Conservation (phyloP, 1,284 basidiomycete genomes). For the Boletus sp. region DNA sequence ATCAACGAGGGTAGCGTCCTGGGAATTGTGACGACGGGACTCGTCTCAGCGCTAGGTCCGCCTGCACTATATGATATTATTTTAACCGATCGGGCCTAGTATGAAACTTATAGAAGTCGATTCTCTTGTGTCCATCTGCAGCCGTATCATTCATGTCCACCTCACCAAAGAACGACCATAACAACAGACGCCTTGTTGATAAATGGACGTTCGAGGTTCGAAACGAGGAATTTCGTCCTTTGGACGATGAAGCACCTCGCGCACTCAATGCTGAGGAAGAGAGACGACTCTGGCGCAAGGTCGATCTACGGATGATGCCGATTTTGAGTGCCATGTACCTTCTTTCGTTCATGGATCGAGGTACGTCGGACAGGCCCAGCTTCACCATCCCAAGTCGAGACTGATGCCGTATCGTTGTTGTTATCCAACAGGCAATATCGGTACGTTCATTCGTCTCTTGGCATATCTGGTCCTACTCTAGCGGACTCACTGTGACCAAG, state of each 20-base stretch:
- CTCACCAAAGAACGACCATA: no score
- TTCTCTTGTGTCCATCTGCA: background rate
- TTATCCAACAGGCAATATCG: constrained; percentile 49
- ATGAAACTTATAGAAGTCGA: background rate
- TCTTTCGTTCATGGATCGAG: constrained; percentile 62
- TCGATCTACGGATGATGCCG: constrained; percentile 61
- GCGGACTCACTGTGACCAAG: constrained; percentile 30
- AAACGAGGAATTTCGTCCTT: background rate
- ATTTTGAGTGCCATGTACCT: constrained; percentile 64
- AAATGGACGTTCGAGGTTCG: background rate
- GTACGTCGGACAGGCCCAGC: constrained; percentile 30
- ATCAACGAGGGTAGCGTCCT: background rate
- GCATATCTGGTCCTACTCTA: background rate
- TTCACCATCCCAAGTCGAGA: background rate
- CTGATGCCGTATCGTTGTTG: background rate
- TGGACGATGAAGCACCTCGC: constrained; percentile 2
- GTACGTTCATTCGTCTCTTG: constrained; percentile 28
- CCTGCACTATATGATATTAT: no score
- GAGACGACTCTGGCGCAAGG: constrained; percentile 56
- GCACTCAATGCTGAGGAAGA: constrained; percentile 42
- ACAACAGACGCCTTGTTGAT: no score
- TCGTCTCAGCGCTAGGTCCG: background rate
- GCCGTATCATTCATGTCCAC: no score
- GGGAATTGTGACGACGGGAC: background rate
- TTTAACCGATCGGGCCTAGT: background rate